Base-by-base conservation (phyloP, 208 protist species). In the Leptomonas seymouri region DNA sequence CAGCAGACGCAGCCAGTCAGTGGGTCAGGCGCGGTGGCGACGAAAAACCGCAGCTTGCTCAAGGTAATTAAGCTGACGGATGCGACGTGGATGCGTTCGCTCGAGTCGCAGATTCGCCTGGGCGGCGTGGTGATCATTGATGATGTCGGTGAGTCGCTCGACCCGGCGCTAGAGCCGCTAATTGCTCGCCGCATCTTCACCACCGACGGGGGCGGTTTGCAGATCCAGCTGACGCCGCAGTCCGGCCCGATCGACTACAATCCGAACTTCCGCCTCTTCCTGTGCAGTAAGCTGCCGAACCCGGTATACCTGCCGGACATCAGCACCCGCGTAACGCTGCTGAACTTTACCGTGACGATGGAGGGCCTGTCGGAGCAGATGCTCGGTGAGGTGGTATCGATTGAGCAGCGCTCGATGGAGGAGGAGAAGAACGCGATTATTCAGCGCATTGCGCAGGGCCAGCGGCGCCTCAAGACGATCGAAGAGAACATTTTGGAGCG, bases 271-370 rank as follows among this genome's bases (percentile, higher is more conserved):
- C 74, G 90, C 30, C 87, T 99, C 45, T 98, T 98, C 67, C 83
- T 99, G 14, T 98, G 96, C 70, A 98, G 97, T 7, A 97, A 98
- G 82, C 79, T 99, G 60, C 82, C 93, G 25, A 99, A 99, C 80
- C 97, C 98, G 51, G 84, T 95, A 60, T 99, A 98, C 74, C 73
- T 98, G 41, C 98, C 98, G 11, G 97, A 99, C 67, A 90, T 98
- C 45, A 98, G 93, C 81, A 98, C 97, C 25, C 98, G 98, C 64
- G 90, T 99, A 12, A 96, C 94, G 28, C 71, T 99, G 55, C 81
- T 99, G 53, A 99, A 99, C 88, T 99, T 99, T 86, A 99, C 97
- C 49, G 96, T 98, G n/a, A 99, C 97, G 25, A 81, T 90, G 15
- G 93, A 97, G 51, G 97, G 97, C 8, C 84, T 99, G 56, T 84